Base-by-base conservation (phyloP, 768 basidiomycete genomes). In the Termitomyces sp. region DNA sequence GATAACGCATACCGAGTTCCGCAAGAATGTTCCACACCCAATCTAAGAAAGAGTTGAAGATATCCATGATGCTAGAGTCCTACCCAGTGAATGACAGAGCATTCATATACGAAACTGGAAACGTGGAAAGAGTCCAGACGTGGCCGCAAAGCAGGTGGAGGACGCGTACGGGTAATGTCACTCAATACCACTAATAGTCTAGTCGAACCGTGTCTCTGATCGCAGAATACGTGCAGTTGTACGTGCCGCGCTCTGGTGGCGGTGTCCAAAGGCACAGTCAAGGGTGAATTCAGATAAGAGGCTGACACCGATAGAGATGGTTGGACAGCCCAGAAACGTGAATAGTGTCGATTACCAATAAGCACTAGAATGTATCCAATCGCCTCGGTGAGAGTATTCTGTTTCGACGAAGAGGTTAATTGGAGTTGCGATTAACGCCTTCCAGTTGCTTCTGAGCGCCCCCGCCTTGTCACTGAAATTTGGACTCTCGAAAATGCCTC, bases 1-100 rank as follows among this genome's bases (percentile, higher is more conserved):
- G 16, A 34, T 46, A 55, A 4, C 39, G 74, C 85, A 58, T 71
- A 97, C 95, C 96, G 39, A 98, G 89, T 70, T 90, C 87, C 42
- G 93, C 84, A 65, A 98, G 90, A 57, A 97, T 79, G 69, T 98
- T 95, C 91, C 90, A 96, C 75, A 98, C 92, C 93, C 94, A 97
- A 78, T 93, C 91, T 71, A 91, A 68, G 64, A 95, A 85, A 74
- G 89, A 91, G 87, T 91, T 93, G 68, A 59, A 42, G 5, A 58
- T n/a, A 53, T 58, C 57, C 57, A 58, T 53, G 20, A 2, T n/a
- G n/a, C 27, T 47, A 47, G 16, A 27, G 20, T 50, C 20, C 9
- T 43, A 42, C 9, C 16, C 24, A 43, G 22, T 14, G 10, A 33
- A 30, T n/a, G 20, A 47, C 22, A 20, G 32, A 13, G 45, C 16